Percentiles rank a stretch among this genome's conserved stretches.
phyloP scores from a whole-genome alignment of 768 basidiomycete genomes.

The Suillus bovinus region DNA sequence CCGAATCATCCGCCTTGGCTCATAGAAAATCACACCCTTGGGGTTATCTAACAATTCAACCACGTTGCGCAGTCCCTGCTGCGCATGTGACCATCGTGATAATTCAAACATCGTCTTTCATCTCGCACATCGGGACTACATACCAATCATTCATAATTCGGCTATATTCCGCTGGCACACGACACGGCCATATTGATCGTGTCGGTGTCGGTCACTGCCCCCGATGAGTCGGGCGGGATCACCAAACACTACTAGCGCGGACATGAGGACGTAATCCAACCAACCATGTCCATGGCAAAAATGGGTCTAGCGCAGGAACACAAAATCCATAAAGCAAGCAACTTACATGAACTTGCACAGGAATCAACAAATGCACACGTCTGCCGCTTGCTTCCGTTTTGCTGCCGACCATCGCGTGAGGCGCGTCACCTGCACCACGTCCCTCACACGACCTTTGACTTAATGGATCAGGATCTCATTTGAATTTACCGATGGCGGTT shows the following conservation, averaged over 20 bases:
- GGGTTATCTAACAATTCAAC: background rate
- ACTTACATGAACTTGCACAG: constrained; percentile 1
- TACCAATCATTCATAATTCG: background rate
- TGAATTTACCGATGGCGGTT: background rate
- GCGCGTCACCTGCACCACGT: background rate
- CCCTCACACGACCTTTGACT: background rate
- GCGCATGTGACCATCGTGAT: background rate
- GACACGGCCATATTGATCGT: background rate
- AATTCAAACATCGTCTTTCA: background rate
- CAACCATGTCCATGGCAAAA: background rate
- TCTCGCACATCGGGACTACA: background rate
- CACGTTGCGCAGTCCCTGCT: background rate
- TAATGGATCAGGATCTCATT: background rate
- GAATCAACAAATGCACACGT: background rate
- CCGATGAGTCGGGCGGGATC: too few relatives aligned
- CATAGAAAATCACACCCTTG: background rate
- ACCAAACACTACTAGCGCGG: background rate
- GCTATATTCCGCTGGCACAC: background rate
- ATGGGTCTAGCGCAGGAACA: background rate
- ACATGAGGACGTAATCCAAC: background rate
- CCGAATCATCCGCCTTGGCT: background rate
- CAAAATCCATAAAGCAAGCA: too few relatives aligned
- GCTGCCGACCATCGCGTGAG: too few relatives aligned
- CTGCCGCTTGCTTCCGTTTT: background rate
- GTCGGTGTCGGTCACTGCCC: background rate